These are phyloP conservation scores for Fusarium scirpi DNA, from an alignment of 2,329 filamentous ascomycete genomes.

Conservation along the genomic window DNA sequence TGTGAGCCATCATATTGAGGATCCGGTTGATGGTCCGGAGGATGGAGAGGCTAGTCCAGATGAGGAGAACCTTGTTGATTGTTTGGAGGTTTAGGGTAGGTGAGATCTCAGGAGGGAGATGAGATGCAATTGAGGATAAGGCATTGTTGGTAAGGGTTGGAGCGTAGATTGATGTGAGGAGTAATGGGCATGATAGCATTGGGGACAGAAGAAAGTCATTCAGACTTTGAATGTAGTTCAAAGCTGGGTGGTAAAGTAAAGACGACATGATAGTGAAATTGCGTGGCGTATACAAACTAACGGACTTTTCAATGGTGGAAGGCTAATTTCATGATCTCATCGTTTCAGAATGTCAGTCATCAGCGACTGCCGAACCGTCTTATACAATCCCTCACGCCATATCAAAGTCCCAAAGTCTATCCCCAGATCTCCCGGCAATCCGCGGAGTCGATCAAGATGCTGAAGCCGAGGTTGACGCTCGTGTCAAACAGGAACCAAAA, in stretches of 20 bases:
- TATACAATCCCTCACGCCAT: conserved; percentile 4
- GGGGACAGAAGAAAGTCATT: conserved; percentile 32
- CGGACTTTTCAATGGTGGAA: neutral
- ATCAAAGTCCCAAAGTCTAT: neutral
- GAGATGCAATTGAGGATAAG: conserved; percentile 7
- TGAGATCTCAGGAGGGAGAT: conserved; percentile 16
- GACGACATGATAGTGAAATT: conserved; percentile 31
- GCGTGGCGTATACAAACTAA: neutral
- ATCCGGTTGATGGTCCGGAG: conserved; percentile 41
- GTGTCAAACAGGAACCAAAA: neutral
- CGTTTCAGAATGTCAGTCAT: too few relatives aligned
- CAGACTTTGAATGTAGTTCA: conserved; percentile 14
- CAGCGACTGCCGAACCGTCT: neutral
- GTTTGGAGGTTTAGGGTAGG: conserved; percentile 17
- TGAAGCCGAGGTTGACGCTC: conserved; percentile 18
- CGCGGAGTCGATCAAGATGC: conserved; percentile 2
- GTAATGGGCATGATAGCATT: conserved; percentile 31
- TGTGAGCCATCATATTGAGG: conserved; percentile 47
- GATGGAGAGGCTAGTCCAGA: conserved; percentile 44
- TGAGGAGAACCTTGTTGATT: conserved; percentile 20
- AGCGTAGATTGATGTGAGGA: conserved; percentile 29
- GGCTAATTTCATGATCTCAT: neutral
- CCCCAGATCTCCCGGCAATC: neutral
- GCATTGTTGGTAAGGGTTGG: conserved; percentile 29
- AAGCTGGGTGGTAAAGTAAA: conserved; percentile 37